phyloP scores from a whole-genome alignment of 257 asterid species.

The Forsythia viridissima region DNA sequence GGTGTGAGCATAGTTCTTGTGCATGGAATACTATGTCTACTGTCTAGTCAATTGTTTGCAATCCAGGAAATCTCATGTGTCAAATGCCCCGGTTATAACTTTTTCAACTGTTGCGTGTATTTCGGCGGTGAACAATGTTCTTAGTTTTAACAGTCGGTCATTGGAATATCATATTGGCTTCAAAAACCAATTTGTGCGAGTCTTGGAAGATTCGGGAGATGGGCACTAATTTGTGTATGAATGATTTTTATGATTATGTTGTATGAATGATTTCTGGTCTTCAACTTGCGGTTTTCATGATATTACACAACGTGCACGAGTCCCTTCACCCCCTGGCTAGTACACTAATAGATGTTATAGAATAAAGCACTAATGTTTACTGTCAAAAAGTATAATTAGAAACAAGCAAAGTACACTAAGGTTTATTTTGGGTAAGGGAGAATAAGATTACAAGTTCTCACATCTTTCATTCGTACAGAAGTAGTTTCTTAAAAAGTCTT shows the following conservation, averaged over 20 bases:
- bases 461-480: no score
- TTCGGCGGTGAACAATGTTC: neutral
- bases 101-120: constrained; percentile 13
- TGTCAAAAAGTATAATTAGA: neutral
- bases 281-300: neutral
- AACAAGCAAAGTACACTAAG: no score
- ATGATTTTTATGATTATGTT: neutral
- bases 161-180: neutral
- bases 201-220: neutral
- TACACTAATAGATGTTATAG: neutral
- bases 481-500: neutral
- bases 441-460: no score
- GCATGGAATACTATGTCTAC: constrained; percentile 34
- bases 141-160: neutral
- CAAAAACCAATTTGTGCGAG: neutral
- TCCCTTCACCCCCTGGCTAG: no score
- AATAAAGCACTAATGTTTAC: neutral
- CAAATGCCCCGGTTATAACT: constrained; percentile 2
- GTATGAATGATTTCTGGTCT: neutral
- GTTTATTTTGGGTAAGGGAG: no score
- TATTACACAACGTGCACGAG: no score
- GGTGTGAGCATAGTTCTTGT: constrained; percentile 24
- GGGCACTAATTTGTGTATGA: neutral
- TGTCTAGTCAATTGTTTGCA: constrained; percentile 18
- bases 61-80: constrained; percentile 12